A percentile compares a stretch with the other conserved stretches of the same genome.
Evolutionary conservation across 2,329 filamentous ascomycete species (phyloP).

Genomic region (Falciphora oryzae): DNA sequence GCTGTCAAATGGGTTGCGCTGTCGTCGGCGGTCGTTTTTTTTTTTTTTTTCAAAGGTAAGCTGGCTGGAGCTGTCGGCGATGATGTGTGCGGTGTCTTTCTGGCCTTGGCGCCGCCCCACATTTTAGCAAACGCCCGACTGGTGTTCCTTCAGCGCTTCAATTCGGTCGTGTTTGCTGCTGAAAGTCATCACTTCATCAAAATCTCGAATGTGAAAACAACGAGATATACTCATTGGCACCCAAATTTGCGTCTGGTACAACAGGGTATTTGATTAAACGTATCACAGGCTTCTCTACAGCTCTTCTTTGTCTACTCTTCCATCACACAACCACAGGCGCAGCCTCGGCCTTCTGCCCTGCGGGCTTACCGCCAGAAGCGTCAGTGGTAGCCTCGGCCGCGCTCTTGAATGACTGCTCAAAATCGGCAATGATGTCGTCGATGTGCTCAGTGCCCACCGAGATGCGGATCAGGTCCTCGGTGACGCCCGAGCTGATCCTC

Average conservation of each 20-base stretch:
- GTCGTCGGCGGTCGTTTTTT: not conserved
- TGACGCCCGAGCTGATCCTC: slow-evolving; percentile 73
- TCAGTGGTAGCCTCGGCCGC: slow-evolving; percentile 40
- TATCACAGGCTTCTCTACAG: not conserved
- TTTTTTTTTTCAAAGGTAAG: not conserved
- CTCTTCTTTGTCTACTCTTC: not conserved
- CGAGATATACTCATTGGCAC: too few relatives aligned
- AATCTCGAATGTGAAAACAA: too few relatives aligned
- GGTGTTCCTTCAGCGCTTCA: too few relatives aligned
- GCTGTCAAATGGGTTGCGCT: not conserved
- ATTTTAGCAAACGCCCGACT: not conserved
- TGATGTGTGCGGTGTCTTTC: not conserved
- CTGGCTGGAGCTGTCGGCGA: not conserved
- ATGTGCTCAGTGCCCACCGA: slow-evolving; percentile 96
- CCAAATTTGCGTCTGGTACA: not conserved
- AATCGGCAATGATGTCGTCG: slow-evolving; percentile 94
- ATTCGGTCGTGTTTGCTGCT: too few relatives aligned
- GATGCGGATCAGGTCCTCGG: slow-evolving; percentile 87
- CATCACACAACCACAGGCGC: slow-evolving; percentile 10
- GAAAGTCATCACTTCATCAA: not conserved
- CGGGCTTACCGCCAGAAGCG: slow-evolving; percentile 16
- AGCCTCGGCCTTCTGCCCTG: slow-evolving; percentile 4
- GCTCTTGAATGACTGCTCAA: slow-evolving; percentile 79
- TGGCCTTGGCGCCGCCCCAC: not conserved
- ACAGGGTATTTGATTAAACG: not conserved